Evolutionary conservation across 2,329 filamentous ascomycete genomes (phyloP).

Genomic region (Fusarium compactum): DNA sequence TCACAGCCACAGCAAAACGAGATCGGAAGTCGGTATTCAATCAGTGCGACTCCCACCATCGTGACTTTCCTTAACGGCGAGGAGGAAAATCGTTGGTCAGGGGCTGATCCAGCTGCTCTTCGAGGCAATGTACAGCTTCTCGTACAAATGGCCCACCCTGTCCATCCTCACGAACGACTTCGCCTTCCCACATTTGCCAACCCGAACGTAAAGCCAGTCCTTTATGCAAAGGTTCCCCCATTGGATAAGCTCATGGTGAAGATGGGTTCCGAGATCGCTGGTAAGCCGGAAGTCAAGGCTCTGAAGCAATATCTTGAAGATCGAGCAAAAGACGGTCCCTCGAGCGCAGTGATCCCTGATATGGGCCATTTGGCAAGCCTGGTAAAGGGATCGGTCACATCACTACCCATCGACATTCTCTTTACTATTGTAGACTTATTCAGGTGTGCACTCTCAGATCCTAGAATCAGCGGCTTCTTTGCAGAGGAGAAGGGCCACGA

Average conservation of each 20-base stretch:
- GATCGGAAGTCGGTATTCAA: slow-evolving; percentile 72
- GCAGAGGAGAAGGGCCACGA: slow-evolving; percentile 77
- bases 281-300: slow-evolving; percentile 69
- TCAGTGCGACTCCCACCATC: slow-evolving; percentile 88
- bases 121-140: slow-evolving; percentile 79
- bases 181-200: slow-evolving; percentile 77
- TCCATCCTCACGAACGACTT: slow-evolving; percentile 80
- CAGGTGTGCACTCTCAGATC: slow-evolving; percentile 80
- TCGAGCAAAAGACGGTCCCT: slow-evolving; percentile 67
- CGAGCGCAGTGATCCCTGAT: slow-evolving; percentile 77
- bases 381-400: slow-evolving; percentile 65
- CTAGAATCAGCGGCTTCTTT: slow-evolving; percentile 83
- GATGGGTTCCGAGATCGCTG: slow-evolving; percentile 71
- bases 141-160: slow-evolving; percentile 78
- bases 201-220: slow-evolving; percentile 72
- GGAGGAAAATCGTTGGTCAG: slow-evolving; percentile 83
- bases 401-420: slow-evolving; percentile 72
- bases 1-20: slow-evolving; percentile 72
- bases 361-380: slow-evolving; percentile 73
- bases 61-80: slow-evolving; percentile 83
- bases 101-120: slow-evolving; percentile 76
- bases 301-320: slow-evolving; percentile 79
- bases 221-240: slow-evolving; percentile 83
- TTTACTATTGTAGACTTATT: slow-evolving; percentile 91
- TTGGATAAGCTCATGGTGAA: slow-evolving; percentile 85